A percentile compares a stretch with the other conserved stretches of the same genome.
phyloP scores from a whole-genome alignment of 805 yeast genomes.

The Yarrowia bubula region DNA sequence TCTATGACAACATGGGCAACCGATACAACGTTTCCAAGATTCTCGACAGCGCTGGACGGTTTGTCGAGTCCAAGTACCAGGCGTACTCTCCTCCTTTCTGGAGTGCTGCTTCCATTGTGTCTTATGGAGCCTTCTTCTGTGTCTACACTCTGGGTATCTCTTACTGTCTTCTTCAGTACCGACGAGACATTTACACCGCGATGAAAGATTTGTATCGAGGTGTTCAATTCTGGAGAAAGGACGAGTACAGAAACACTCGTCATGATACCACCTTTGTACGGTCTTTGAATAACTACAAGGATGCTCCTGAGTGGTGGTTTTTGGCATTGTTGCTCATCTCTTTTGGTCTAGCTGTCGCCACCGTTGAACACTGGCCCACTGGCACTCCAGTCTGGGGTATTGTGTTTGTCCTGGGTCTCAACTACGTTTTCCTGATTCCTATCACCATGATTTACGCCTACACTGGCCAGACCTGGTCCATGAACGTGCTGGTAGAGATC shows the following conservation, averaged over 20 bases:
- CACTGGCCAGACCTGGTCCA: conserved; percentile 55
- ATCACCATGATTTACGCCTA: conserved; percentile 58
- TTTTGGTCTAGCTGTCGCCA: conserved; percentile 46
- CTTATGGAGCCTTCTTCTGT: background rate
- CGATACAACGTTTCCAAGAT: conserved; percentile 49
- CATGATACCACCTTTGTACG: conserved; percentile 40
- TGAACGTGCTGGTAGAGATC: conserved; percentile 61
- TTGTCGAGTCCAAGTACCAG: conserved; percentile 49
- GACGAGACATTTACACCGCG: background rate
- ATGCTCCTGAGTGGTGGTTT: conserved; percentile 58
- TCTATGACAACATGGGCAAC: conserved; percentile 53
- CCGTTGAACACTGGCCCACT: conserved; percentile 43
- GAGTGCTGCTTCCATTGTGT: background rate
- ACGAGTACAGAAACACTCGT: background rate
- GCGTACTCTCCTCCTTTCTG: conserved; percentile 61
- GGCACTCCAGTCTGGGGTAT: conserved; percentile 63
- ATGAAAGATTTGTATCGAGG: background rate
- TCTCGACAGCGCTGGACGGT: conserved; percentile 37
- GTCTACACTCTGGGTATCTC: conserved; percentile 5
- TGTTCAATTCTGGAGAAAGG: background rate
- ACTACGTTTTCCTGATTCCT: conserved; percentile 58
- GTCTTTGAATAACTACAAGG: conserved; percentile 49
- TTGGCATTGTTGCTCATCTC: conserved; percentile 46
- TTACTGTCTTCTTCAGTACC: conserved; percentile 1
- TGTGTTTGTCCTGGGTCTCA: conserved; percentile 55